These are phyloP conservation scores for Fraxinus nigra DNA, from an alignment of 305 asterid genomes.

Conservation along the genomic window DNA sequence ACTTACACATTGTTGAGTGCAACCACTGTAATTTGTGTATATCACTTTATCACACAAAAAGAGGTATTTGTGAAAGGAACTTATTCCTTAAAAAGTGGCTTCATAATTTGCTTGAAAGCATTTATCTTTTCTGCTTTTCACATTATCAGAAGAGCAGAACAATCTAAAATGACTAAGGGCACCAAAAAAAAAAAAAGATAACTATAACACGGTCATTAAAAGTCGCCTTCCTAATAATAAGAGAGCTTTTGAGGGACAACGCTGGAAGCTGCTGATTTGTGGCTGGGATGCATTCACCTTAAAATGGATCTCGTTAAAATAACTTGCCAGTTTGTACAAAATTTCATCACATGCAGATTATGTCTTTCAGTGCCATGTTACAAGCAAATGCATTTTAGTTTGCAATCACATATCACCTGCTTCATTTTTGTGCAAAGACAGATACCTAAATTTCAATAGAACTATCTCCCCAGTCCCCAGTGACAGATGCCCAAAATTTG, in stretches of 20 bases:
- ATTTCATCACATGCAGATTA: neutral
- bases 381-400: neutral
- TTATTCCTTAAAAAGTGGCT: neutral
- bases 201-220: neutral
- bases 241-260: slow-evolving; percentile 9
- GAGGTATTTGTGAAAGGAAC: neutral
- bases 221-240: neutral
- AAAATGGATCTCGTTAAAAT: neutral
- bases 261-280: slow-evolving; percentile 5
- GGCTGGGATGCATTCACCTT: slow-evolving; percentile 6
- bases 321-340: neutral
- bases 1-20: neutral
- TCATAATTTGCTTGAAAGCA: slow-evolving; percentile 4
- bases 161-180: neutral
- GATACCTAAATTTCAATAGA: neutral
- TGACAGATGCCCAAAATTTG: slow-evolving; percentile 9
- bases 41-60: neutral
- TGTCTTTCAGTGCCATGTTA: neutral
- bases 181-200: neutral
- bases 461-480: neutral
- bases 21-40: neutral
- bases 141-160: slow-evolving; percentile 6
- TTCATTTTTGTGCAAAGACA: neutral
- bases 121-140: slow-evolving; percentile 9
- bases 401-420: neutral